These are phyloP conservation scores for Cyclanthera cordifolia DNA, from an alignment of 306 rosid genomes.

Conservation along the genomic window DNA sequence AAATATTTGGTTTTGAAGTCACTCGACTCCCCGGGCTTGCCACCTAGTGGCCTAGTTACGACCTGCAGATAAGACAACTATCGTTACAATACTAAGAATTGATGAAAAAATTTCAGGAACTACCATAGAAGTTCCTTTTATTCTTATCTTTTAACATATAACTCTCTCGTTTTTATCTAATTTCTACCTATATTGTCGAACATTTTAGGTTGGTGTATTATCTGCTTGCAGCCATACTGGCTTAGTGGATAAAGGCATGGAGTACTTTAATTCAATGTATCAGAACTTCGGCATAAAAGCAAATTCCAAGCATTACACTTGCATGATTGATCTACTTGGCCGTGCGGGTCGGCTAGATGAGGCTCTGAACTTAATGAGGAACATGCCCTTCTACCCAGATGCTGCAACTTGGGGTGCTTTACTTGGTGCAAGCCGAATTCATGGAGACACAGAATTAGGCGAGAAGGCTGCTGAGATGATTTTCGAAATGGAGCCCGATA, in stretches of 20 bases:
- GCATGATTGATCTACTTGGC: conserved; percentile 80
- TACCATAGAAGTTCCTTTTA: too few species aligned
- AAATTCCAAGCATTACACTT: conserved; percentile 59
- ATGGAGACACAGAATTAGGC: conserved; percentile 60
- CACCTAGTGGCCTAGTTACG: too few species aligned
- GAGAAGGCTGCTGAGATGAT: conserved; percentile 72
- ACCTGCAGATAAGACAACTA: too few species aligned
- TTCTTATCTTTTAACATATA: too few species aligned
- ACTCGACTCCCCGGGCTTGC: too few species aligned
- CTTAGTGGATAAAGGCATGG: conserved; percentile 46
- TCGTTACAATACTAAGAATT: too few species aligned
- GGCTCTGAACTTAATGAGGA: conserved; percentile 54
- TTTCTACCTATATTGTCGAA: conserved; percentile 13
- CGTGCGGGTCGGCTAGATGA: conserved; percentile 66
- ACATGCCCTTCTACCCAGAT: conserved; percentile 63
- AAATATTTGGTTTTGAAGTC: too few species aligned
- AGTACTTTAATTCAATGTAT: conserved; percentile 54
- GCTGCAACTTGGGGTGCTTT: conserved; percentile 86
- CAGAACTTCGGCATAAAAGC: conserved; percentile 41
- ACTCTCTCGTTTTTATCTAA: background rate
- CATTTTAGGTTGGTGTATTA: conserved; percentile 61
- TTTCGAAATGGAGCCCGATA: conserved; percentile 71
- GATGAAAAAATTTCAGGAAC: too few species aligned
- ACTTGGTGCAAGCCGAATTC: conserved; percentile 72
- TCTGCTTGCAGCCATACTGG: conserved; percentile 80